phyloP scores from a whole-genome alignment of 2,329 filamentous ascomycete species.

The Hyphodiscus sp. region DNA sequence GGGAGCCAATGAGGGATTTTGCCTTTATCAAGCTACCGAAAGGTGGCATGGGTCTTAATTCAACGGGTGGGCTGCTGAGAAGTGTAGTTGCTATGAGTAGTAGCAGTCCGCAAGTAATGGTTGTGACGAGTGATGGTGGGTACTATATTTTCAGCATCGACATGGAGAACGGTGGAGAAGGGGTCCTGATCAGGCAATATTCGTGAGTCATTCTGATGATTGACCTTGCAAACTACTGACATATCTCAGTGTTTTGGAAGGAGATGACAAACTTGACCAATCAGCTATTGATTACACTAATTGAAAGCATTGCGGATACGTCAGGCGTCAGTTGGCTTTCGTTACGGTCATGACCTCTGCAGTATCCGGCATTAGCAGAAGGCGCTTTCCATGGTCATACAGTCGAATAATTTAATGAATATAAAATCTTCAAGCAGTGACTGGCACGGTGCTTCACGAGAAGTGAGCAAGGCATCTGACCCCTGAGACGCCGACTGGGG shows the following conservation, averaged over 20 bases:
- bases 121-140: slow-evolving; percentile 89
- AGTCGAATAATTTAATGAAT: not conserved
- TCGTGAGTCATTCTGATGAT: slow-evolving; percentile 56
- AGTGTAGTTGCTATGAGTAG: slow-evolving; percentile 98
- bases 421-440: not conserved
- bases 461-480: not conserved
- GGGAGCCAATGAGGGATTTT: slow-evolving; percentile 92
- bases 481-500: not conserved
- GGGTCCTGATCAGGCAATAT: slow-evolving; percentile 83
- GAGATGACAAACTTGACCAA: slow-evolving; percentile 29
- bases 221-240: not conserved
- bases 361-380: not conserved
- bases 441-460: not conserved
- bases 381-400: not conserved
- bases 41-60: slow-evolving; percentile 31
- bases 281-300: slow-evolving; percentile 23
- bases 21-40: slow-evolving; percentile 92
- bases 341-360: not conserved
- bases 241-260: slow-evolving; percentile 26
- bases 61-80: slow-evolving; percentile 51
- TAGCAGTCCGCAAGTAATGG: slow-evolving; percentile 93
- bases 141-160: slow-evolving; percentile 97
- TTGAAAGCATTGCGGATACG: not conserved
- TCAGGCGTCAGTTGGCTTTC: not conserved
- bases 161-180: slow-evolving; percentile 89